These are phyloP conservation scores for Eremothecium gossypii DNA, from an alignment of 1,139 yeast species.

Conservation along the genomic window DNA sequence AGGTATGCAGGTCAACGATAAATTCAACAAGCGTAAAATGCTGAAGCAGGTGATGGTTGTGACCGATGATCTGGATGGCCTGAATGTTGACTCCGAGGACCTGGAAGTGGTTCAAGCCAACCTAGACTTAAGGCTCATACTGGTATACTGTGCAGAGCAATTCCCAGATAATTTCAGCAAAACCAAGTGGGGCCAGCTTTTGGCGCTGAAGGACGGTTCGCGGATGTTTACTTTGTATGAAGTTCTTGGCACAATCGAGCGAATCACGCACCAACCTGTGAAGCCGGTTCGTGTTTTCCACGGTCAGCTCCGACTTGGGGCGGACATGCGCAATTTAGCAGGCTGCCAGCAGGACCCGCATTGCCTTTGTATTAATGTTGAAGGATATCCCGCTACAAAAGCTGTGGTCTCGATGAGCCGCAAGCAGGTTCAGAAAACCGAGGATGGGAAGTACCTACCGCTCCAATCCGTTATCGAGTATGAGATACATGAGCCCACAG, in stretches of 20 bases:
- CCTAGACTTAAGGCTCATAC: slow-evolving; percentile 16
- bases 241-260: slow-evolving; percentile 16
- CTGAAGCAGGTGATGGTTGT: slow-evolving; percentile 37
- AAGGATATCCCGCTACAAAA: slow-evolving; percentile 58
- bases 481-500: slow-evolving; percentile 26
- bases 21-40: slow-evolving; percentile 31
- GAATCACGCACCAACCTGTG: slow-evolving; percentile 18
- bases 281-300: slow-evolving; percentile 33
- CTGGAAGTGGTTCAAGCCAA: slow-evolving; percentile 18
- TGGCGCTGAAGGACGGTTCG: slow-evolving; percentile 18
- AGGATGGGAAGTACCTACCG: slow-evolving; percentile 18
- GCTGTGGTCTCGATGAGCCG: slow-evolving; percentile 35
- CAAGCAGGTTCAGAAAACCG: slow-evolving; percentile 25
- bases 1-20: slow-evolving; percentile 25
- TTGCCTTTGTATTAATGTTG: slow-evolving; percentile 40
- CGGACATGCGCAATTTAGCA: slow-evolving; percentile 17
- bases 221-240: slow-evolving; percentile 15
- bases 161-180: slow-evolving; percentile 6
- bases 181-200: slow-evolving; percentile 19
- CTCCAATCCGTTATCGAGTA: slow-evolving; percentile 26
- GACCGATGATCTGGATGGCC: slow-evolving; percentile 35
- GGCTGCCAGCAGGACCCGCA: slow-evolving; percentile 19
- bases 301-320: slow-evolving; percentile 36
- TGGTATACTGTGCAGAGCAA: slow-evolving; percentile 17
- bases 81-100: slow-evolving; percentile 30